phyloP scores from a whole-genome alignment of 2,329 filamentous ascomycete species.

The Juglanconis juglandina region DNA sequence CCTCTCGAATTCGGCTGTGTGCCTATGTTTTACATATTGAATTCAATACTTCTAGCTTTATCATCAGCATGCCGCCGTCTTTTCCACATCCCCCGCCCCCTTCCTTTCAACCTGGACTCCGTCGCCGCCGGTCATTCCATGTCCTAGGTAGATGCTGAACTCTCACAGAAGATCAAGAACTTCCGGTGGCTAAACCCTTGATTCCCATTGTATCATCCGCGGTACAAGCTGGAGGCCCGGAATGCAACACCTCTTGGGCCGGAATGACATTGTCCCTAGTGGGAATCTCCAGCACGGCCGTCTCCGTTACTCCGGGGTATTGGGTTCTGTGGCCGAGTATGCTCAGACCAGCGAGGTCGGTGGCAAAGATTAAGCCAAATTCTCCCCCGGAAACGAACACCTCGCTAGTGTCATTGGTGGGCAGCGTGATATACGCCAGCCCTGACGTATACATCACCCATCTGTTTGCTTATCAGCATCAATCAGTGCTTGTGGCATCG shows the following conservation, averaged over 20 bases:
- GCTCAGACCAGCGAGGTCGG: constrained; percentile 38
- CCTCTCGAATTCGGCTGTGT: too few relatives aligned
- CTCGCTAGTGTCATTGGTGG: constrained; percentile 29
- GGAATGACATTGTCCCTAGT: constrained; percentile 32
- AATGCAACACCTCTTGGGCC: constrained; percentile 36
- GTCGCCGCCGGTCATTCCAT: too few relatives aligned
- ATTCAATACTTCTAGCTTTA: too few relatives aligned
- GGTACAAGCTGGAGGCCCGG: constrained; percentile 36
- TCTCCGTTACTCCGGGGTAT: constrained; percentile 37
- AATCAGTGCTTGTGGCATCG: too few relatives aligned
- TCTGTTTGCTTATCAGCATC: constrained; percentile 19
- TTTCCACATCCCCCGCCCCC: too few relatives aligned
- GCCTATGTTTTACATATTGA: too few relatives aligned
- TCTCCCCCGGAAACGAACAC: constrained; percentile 36
- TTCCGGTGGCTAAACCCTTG: neutral
- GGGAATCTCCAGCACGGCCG: constrained; percentile 36
- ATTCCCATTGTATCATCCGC: constrained; percentile 2
- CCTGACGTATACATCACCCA: constrained; percentile 37
- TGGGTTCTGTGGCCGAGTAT: constrained; percentile 36
- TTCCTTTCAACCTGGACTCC: too few relatives aligned
- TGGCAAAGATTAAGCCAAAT: constrained; percentile 38
- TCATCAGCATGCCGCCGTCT: too few relatives aligned
- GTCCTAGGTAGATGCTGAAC: too few relatives aligned
- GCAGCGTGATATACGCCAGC: constrained; percentile 39
- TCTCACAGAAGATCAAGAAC: neutral